Evolutionary conservation across 2,329 filamentous ascomycete genomes (phyloP), one percentile per base, ranked within the genome.

Genomic region (Penicillium sp.): DNA sequence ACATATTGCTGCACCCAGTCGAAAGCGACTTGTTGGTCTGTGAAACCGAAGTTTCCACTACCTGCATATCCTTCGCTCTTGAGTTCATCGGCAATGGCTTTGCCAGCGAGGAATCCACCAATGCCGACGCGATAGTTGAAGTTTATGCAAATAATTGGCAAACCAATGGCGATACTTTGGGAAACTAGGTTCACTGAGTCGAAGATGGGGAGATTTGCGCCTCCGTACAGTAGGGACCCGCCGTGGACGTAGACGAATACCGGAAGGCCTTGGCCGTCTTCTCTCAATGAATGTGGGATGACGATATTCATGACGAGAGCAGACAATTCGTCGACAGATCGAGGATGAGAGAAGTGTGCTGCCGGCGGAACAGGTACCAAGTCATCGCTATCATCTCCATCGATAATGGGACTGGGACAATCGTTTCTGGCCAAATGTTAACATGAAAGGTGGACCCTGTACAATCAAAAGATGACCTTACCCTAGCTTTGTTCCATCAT

Each of bases 1-100:
- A 75, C 73, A 52, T 75, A 70, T 14, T 62, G 55, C 35, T 70
- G 65, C 1, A 75, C 67, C 74, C 73, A 77, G 44, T 70, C 63
- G 14, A 75, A 69, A 2, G 63, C 68, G 1, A 69, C 61, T 29
- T 67, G 63, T 49, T 70, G 66, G 45, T 70, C 78, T 27, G 72
- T 66, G 14, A 80, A 67, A 0, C 74, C 74, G 54, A 76, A 76
- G 58, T 81, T 81, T 0, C 67, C 67, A 41, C 63, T 63, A 0
- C 68, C 68, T 11, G 56, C 37, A 41, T 56, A 50, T 13, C 67
- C 64, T 21, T 69, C 66, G 0, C 41, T 37, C 13, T 60, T 37
- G 19, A 69, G 56, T n/a, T 66, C 65, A 3, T 35, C 19, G 3
- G 56, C 51, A 29, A 67, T 61, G 1, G 48, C 51, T 1, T 58